Evolutionary conservation across 169 alveolate genomes (phyloP), one percentile per base, ranked within the genome.

Genomic region (Cryptosporidium felis): DNA sequence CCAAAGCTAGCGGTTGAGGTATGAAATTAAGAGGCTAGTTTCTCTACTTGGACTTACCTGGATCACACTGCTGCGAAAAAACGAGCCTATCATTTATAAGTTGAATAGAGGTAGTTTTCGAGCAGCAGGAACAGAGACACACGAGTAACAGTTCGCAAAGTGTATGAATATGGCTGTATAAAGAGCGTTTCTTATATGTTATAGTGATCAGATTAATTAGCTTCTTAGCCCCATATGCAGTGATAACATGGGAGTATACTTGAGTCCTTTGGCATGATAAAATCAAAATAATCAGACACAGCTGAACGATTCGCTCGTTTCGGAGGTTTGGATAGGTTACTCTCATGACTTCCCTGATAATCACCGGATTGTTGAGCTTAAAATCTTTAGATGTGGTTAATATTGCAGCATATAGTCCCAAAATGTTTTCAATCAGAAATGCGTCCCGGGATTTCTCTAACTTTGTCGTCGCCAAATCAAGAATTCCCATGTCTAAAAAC

Each of bases 181-280:
- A 28, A 16, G 26, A 9, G 26, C 56, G 45, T n/a, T 58, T 49
- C 16, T 36, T 74, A 34, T 74, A 56, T 38, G 18, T 32, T 34
- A 23, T 21, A 36, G 36, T 30, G 41, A 74, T 49, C n/a, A 59
- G 41, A 9, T 58, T 46, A 38, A 74, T 41, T 8, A 74, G 4
- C 34, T n/a, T 53, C 32, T 51, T 49, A 4, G 66, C 66, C 36
- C 61, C 85, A 21, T 36, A 32, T 32, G 85, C 85, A 2, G 85
- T 18, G 26, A 74, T 53, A 18, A 74, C 38, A 53, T 74, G 85
- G 38, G 74, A 74, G 18, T 74, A 74, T n/a, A 74, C 45, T 21
- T 74, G 60, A n/a, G 85, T 49, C 56, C 85, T 74, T 36, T 56
- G 46, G 41, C 74, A 74, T 51, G 85, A 49, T 21, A 49, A 40